Conservation (phyloP, 345 rosid genomes). For the Lenwebbia sp. region DNA sequence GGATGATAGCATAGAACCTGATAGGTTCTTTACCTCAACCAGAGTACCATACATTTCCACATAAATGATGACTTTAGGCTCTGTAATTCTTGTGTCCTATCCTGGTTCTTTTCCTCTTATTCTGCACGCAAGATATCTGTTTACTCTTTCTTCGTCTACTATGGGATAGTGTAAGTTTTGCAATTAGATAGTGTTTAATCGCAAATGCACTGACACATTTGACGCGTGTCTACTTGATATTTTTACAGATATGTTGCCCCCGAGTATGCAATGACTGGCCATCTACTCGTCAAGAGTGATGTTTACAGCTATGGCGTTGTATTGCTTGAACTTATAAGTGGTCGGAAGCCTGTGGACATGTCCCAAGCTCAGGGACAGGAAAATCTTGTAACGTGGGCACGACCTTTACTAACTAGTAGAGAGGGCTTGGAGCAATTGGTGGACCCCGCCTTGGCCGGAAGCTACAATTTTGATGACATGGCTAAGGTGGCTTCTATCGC, state of each 20-base stretch:
- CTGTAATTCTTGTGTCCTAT: background rate
- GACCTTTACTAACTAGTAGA: slow-evolving; percentile 69
- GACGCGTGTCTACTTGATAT: background rate
- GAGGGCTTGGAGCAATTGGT: slow-evolving; percentile 83
- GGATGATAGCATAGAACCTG: background rate
- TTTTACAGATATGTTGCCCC: slow-evolving; percentile 93
- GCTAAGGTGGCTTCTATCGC: slow-evolving; percentile 99
- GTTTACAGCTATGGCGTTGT: slow-evolving; percentile 98
- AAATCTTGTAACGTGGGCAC: slow-evolving; percentile 97
- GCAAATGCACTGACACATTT: background rate
- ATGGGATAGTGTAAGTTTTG: background rate
- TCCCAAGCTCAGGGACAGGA: slow-evolving; percentile 96
- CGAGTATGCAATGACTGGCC: slow-evolving; percentile 99
- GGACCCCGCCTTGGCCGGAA: slow-evolving; percentile 73
- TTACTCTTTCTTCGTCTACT: background rate
- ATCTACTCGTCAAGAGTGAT: slow-evolving; percentile 95
- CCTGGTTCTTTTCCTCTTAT: background rate
- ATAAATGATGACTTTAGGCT: background rate
- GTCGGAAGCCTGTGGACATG: slow-evolving; percentile 98
- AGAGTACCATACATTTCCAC: background rate
- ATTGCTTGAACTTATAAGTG: slow-evolving; percentile 93
- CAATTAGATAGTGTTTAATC: background rate
- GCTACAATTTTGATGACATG: slow-evolving; percentile 78
- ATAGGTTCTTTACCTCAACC: background rate
- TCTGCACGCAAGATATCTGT: background rate